These are phyloP conservation scores for Amanita pallidorosea DNA, from an alignment of 768 basidiomycete genomes.

Conservation along the genomic window DNA sequence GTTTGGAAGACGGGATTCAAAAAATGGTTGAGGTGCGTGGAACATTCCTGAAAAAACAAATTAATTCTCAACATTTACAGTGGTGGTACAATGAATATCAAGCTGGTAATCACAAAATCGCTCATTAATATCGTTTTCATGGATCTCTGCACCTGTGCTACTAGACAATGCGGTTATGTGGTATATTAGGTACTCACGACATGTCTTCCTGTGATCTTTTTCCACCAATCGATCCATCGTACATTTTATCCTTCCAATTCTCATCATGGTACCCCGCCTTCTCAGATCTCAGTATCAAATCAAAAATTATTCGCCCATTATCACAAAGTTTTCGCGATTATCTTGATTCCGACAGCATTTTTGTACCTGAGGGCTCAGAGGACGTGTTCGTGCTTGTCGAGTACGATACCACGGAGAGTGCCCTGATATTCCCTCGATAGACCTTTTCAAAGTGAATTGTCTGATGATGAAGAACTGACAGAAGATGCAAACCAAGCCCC, in stretches of 20 bases:
- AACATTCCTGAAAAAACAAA: not conserved
- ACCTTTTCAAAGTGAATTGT: conserved; percentile 41
- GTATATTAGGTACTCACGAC: not conserved
- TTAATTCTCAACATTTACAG: conserved; percentile 12
- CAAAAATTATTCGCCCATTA: conserved; percentile 65
- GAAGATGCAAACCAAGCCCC: conserved; percentile 14
- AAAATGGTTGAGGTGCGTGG: conserved; percentile 60
- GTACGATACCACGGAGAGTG: not conserved
- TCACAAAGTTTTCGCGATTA: conserved; percentile 55
- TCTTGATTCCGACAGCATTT: conserved; percentile 75
- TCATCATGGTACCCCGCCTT: conserved; percentile 80
- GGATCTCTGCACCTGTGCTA: not conserved
- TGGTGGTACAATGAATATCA: conserved; percentile 38
- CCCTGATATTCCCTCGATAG: conserved; percentile 20
- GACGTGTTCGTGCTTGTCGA: conserved; percentile 40
- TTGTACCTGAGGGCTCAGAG: conserved; percentile 75
- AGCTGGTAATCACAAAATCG: conserved; percentile 27
- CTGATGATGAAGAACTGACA: conserved; percentile 38
- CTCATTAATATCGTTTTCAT: conserved; percentile 16
- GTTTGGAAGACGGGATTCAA: conserved; percentile 80
- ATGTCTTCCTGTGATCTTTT: conserved; percentile 23
- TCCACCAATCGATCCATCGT: conserved; percentile 36
- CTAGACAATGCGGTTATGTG: not conserved
- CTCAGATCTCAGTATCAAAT: conserved; percentile 52
- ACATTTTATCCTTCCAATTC: conserved; percentile 68